Percentiles rank a stretch among this genome's conserved stretches.
Conservation (phyloP, 1,284 basidiomycete species). For the Marasmius fiardii region DNA sequence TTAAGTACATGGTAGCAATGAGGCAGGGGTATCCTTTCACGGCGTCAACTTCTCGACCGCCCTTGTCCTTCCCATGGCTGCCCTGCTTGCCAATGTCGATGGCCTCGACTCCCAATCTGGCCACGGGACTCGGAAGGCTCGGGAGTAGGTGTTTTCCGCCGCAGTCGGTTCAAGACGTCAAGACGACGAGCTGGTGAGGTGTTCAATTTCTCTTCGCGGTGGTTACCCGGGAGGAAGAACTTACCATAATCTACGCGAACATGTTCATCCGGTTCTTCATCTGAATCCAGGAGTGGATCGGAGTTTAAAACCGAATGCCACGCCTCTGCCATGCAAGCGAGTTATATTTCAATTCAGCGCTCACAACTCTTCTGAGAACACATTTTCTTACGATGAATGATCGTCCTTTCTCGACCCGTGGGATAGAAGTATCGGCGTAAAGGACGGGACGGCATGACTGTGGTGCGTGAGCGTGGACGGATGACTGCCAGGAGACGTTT, state of each 20-base stretch:
- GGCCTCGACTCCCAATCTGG: neutral
- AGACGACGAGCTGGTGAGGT: slow-evolving; percentile 43
- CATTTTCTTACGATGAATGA: slow-evolving; percentile 1
- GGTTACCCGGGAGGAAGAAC: slow-evolving; percentile 17
- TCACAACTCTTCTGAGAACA: neutral
- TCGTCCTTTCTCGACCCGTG: slow-evolving; percentile 4
- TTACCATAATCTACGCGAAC: slow-evolving; percentile 62
- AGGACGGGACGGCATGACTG: neutral
- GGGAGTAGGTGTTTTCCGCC: slow-evolving; percentile 38
- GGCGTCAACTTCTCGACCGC: too few species aligned
- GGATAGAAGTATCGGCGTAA: slow-evolving; percentile 1
- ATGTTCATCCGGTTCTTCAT: slow-evolving; percentile 62
- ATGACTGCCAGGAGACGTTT: neutral
- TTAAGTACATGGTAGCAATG: too few species aligned
- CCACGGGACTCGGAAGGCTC: slow-evolving; percentile 18
- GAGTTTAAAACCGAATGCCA: slow-evolving; percentile 61
- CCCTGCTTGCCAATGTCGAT: neutral
- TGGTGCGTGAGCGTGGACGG: neutral
- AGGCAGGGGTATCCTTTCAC: too few species aligned
- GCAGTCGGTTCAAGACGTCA: slow-evolving; percentile 42
- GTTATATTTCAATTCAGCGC: neutral
- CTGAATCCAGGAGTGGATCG: slow-evolving; percentile 69
- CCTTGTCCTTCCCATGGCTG: neutral
- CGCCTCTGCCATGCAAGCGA: slow-evolving; percentile 45
- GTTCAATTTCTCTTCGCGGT: neutral